phyloP scores from a whole-genome alignment of 371 early-diverging fungal genomes.

The Mortierella sp. region DNA sequence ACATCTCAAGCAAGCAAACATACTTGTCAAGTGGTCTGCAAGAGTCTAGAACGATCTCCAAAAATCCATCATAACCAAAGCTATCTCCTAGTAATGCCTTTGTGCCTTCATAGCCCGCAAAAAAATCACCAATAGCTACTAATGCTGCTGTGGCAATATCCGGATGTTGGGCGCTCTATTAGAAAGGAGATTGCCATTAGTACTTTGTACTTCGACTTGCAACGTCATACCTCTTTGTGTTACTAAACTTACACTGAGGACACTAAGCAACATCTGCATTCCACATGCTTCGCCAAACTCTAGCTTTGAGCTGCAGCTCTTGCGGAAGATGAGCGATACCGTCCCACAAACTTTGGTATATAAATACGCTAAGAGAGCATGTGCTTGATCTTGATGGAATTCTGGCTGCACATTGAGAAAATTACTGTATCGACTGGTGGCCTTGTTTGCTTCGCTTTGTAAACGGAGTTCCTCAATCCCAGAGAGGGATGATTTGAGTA shows the following conservation, averaged over 20 bases:
- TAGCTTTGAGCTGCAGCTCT: conserved; percentile 22
- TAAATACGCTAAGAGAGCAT: conserved; percentile 39
- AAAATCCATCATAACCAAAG: conserved; percentile 56
- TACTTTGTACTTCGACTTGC: conserved; percentile 2
- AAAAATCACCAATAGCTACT: conserved; percentile 55
- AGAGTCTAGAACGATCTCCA: conserved; percentile 53
- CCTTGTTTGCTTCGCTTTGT: conserved; percentile 27
- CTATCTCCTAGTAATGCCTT: conserved; percentile 45
- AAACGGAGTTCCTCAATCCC: conserved; percentile 46
- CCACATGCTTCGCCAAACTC: conserved; percentile 50
- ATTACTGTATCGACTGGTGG: conserved; percentile 18
- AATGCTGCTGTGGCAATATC: conserved; percentile 56
- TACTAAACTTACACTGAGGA: conserved; percentile 36
- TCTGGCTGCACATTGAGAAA: conserved; percentile 37
- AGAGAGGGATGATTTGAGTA: conserved; percentile 48
- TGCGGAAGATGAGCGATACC: conserved; percentile 42
- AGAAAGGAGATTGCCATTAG: background rate
- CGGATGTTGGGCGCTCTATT: conserved; percentile 50
- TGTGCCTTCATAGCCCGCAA: conserved; percentile 55
- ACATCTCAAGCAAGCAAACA: background rate
- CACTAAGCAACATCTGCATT: conserved; percentile 45
- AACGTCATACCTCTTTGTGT: conserved; percentile 1
- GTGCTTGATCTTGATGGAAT: conserved; percentile 43
- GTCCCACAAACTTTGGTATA: conserved; percentile 50
- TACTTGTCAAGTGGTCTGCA: conserved; percentile 54